These are phyloP conservation scores for Adansonia grandidieri DNA, from an alignment of 441 rosid species.

Conservation along the genomic window DNA sequence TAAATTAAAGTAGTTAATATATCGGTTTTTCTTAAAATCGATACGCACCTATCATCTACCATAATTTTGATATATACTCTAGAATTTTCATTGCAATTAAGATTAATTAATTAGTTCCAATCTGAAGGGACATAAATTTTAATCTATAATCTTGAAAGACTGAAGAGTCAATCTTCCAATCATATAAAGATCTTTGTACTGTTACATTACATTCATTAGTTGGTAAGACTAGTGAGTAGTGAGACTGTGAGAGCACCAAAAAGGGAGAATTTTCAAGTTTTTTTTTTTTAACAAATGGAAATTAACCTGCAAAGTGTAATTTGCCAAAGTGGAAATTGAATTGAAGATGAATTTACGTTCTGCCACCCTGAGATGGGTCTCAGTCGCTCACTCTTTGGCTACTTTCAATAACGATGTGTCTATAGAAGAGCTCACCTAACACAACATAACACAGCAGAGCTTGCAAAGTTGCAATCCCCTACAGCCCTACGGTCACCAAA, in stretches of 20 bases:
- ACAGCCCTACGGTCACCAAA: too few species aligned
- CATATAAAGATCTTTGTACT: not conserved
- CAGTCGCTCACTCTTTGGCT: conserved; percentile 34
- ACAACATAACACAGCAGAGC: not conserved
- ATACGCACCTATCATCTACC: too few species aligned
- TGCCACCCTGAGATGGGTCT: conserved; percentile 35
- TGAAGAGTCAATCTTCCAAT: conserved; percentile 6
- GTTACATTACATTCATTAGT: conserved; percentile 24
- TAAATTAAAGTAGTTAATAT: too few species aligned
- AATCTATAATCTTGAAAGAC: not conserved
- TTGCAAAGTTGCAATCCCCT: conserved; percentile 8
- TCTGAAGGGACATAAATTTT: not conserved
- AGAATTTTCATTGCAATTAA: not conserved
- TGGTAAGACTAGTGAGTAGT: not conserved
- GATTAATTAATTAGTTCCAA: not conserved
- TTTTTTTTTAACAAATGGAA: conserved; percentile 11
- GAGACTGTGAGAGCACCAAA: conserved; percentile 3
- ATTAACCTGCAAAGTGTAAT: conserved; percentile 36
- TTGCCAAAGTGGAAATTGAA: conserved; percentile 33
- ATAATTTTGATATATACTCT: not conserved
- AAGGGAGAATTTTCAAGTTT: not conserved
- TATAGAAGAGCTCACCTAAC: conserved; percentile 29
- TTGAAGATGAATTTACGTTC: conserved; percentile 37
- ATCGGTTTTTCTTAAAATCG: too few species aligned
- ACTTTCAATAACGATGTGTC: conserved; percentile 50